Evolutionary conservation across 2,329 filamentous ascomycete species (phyloP).

Genomic region (Xylariales sp.): DNA sequence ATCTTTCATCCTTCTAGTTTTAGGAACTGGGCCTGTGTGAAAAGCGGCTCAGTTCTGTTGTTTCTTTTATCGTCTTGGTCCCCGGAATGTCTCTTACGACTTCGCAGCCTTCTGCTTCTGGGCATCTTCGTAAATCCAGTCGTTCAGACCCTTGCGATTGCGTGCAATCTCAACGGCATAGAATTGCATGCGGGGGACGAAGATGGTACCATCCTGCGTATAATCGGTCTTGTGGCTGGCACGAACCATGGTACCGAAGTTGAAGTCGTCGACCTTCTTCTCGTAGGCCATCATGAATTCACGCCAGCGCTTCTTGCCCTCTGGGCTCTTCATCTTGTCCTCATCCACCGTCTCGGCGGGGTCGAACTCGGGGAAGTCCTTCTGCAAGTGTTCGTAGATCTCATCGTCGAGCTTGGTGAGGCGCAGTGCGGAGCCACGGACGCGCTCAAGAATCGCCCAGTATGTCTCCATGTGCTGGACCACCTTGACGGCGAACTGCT

Average conservation of each 20-base stretch:
- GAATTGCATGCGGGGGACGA: slow-evolving; percentile 71
- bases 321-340: slow-evolving; percentile 96
- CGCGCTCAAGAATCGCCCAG: slow-evolving; percentile 90
- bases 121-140: slow-evolving; percentile 91
- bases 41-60: background rate
- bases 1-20: no score
- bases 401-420: slow-evolving; percentile 95
- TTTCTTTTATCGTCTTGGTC: no score
- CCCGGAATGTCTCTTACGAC: no score
- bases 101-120: slow-evolving; percentile 52
- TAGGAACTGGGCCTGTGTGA: background rate
- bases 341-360: slow-evolving; percentile 77
- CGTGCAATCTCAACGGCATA: slow-evolving; percentile 74
- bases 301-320: slow-evolving; percentile 90
- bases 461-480: slow-evolving; percentile 97
- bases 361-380: slow-evolving; percentile 91
- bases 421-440: slow-evolving; percentile 81
- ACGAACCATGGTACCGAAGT: slow-evolving; percentile 93
- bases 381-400: slow-evolving; percentile 83
- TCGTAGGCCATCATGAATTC: slow-evolving; percentile 93
- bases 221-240: slow-evolving; percentile 78
- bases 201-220: slow-evolving; percentile 84
- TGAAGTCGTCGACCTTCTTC: slow-evolving; percentile 93
- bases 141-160: slow-evolving; percentile 86
- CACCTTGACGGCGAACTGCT: slow-evolving; percentile 97